phyloP scores from a whole-genome alignment of 192 early-diverging fungal genomes.

The Piromyces finnis region DNA sequence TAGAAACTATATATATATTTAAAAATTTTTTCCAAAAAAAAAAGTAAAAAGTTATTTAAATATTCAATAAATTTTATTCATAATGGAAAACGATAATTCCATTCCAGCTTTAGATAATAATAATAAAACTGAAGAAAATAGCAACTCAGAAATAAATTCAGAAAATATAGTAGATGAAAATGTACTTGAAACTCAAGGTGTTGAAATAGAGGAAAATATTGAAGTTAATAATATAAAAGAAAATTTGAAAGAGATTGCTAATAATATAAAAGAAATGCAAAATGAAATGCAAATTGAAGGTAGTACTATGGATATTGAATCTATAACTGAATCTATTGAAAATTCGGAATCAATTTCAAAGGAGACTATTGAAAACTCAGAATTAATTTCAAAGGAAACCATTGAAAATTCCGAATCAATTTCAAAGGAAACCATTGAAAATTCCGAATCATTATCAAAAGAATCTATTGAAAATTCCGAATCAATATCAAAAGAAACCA shows the following conservation, averaged over 20 bases:
- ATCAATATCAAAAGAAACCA: not conserved
- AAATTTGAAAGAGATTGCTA: not conserved
- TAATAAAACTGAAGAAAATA: no score
- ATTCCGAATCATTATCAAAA: not conserved
- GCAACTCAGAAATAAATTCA: no score
- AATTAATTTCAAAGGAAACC: not conserved
- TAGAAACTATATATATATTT: no score
- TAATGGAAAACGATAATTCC: no score
- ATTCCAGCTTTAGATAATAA: no score
- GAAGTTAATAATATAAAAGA: not conserved
- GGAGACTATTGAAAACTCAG: not conserved
- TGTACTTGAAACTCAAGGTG: no score
- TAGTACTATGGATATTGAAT: not conserved
- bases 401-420: no score
- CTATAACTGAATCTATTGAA: not conserved
- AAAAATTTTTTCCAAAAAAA: no score
- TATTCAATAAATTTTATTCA: no score
- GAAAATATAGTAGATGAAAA: no score
- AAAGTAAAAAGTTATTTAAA: no score
- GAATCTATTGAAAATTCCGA: not conserved
- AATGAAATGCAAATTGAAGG: not conserved
- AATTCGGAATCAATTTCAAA: not conserved
- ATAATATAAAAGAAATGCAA: not conserved
- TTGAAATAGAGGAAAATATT: not conserved
- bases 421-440: not conserved